A percentile compares a stretch with the other conserved stretches of the same genome.
Conservation (phyloP, 768 basidiomycete genomes). For the Suillus plorans region DNA sequence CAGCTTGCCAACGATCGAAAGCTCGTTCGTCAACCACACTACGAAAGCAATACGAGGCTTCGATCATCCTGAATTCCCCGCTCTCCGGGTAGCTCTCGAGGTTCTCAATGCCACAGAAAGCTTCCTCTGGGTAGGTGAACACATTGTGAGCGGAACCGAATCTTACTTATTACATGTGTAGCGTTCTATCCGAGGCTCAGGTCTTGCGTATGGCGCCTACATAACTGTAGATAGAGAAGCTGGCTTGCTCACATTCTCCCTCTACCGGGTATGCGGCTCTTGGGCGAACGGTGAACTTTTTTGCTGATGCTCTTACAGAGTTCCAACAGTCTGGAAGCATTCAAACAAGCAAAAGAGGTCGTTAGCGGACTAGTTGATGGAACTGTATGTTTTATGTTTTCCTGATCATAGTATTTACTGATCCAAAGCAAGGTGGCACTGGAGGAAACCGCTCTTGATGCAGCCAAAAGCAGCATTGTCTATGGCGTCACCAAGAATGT, state of each 20-base stretch:
- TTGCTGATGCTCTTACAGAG: slow-evolving; percentile 47
- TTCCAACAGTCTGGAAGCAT: slow-evolving; percentile 77
- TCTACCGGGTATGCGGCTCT: slow-evolving; percentile 65
- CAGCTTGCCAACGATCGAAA: slow-evolving; percentile 92
- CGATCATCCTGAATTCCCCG: slow-evolving; percentile 79
- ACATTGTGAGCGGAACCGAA: background rate
- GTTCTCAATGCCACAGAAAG: slow-evolving; percentile 93
- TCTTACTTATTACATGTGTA: slow-evolving; percentile 29
- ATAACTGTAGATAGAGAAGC: slow-evolving; percentile 73
- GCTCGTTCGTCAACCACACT: slow-evolving; percentile 78
- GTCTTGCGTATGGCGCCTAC: slow-evolving; percentile 91
- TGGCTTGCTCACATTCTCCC: slow-evolving; percentile 70
- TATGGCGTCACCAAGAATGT: slow-evolving; percentile 78
- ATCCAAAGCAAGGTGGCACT: slow-evolving; percentile 61
- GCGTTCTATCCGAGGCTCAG: slow-evolving; percentile 91
- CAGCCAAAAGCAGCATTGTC: slow-evolving; percentile 90
- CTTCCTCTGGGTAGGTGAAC: slow-evolving; percentile 77
- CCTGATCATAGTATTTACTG: background rate
- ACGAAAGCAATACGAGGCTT: slow-evolving; percentile 80
- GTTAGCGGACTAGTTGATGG: slow-evolving; percentile 80
- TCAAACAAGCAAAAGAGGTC: slow-evolving; percentile 75
- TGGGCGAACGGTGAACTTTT: background rate
- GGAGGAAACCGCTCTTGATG: slow-evolving; percentile 79
- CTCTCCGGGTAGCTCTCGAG: slow-evolving; percentile 80
- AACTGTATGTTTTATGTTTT: slow-evolving; percentile 50